Conservation (phyloP, 495 filamentous ascomycete genomes). For the Gamarada debralockiae region DNA sequence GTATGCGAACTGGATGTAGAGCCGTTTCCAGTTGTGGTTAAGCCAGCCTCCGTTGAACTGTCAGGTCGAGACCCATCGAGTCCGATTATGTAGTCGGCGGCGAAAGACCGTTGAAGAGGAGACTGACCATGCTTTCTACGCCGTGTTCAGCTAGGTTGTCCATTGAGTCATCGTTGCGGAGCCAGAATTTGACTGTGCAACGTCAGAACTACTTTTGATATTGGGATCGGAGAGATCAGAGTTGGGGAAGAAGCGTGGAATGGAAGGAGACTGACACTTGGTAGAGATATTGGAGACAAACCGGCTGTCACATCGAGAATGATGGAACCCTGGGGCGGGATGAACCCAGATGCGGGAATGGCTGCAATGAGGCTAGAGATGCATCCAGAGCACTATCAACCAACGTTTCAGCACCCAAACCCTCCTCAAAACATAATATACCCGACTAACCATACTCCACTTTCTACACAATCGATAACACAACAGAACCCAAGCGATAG, state of each 20-base stretch:
- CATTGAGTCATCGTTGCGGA: no score
- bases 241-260: not conserved
- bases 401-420: slow-evolving; percentile 17
- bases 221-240: not conserved
- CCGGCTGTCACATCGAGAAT: slow-evolving; percentile 83
- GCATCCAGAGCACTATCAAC: slow-evolving; percentile 68
- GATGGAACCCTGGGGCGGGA: slow-evolving; percentile 89
- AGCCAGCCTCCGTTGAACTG: slow-evolving; percentile 81
- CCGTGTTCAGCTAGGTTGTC: no score
- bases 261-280: slow-evolving; percentile 74
- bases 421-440: no score
- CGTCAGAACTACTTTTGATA: not conserved
- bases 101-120: no score
- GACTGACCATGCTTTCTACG: no score
- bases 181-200: not conserved
- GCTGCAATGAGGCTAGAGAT: slow-evolving; percentile 90
- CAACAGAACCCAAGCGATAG: slow-evolving; percentile 91
- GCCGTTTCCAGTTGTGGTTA: slow-evolving; percentile 84
- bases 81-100: slow-evolving; percentile 34
- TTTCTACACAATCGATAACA: slow-evolving; percentile 95
- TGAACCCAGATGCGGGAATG: slow-evolving; percentile 84
- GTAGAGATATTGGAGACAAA: slow-evolving; percentile 87
- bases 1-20: slow-evolving; percentile 86
- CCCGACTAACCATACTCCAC: slow-evolving; percentile 97
- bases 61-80: slow-evolving; percentile 80